Conservation (phyloP, 176 grass and related monocot genomes). For the Aegilops speltoides region DNA sequence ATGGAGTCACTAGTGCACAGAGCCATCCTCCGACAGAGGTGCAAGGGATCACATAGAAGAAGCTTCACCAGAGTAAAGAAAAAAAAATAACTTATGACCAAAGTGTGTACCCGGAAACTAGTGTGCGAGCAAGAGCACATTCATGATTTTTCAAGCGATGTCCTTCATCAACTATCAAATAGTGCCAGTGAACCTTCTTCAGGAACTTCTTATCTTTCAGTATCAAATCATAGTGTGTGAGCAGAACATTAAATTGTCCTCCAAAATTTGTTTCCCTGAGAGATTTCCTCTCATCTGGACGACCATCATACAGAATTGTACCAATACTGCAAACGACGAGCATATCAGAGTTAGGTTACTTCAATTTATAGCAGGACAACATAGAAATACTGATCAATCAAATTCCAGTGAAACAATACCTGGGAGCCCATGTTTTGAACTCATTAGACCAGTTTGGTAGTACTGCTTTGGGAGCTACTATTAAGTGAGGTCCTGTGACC, state of each 20-base stretch:
- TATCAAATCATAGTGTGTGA: conserved; percentile 99
- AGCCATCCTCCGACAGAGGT: conserved; percentile 6
- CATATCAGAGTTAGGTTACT: conserved; percentile 21
- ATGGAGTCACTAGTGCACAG: neutral
- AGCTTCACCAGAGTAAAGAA: neutral
- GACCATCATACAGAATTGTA: conserved; percentile 94
- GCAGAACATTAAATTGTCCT: conserved; percentile 85
- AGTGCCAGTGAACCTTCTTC: conserved; percentile 96
- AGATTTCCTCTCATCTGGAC: conserved; percentile 89
- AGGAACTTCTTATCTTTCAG: conserved; percentile 98
- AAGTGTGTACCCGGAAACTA: conserved; percentile 83
- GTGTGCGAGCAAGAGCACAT: conserved; percentile 86
- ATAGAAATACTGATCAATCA: conserved; percentile 13
- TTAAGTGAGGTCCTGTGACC: conserved; percentile 86
- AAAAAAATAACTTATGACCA: conserved; percentile 21
- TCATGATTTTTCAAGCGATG: conserved; percentile 99
- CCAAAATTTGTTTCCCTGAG: conserved; percentile 82
- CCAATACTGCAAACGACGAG: conserved; percentile 66
- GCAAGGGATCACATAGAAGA: neutral
- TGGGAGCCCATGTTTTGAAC: conserved; percentile 97
- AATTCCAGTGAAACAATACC: conserved; percentile 42
- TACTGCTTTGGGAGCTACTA: conserved; percentile 97
- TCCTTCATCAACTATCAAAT: conserved; percentile 98
- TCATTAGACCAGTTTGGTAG: conserved; percentile 96
- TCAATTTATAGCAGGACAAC: conserved; percentile 22